Evolutionary conservation across 1,139 yeast species (phyloP).

Genomic region (Blastobotrys illinoisensis): DNA sequence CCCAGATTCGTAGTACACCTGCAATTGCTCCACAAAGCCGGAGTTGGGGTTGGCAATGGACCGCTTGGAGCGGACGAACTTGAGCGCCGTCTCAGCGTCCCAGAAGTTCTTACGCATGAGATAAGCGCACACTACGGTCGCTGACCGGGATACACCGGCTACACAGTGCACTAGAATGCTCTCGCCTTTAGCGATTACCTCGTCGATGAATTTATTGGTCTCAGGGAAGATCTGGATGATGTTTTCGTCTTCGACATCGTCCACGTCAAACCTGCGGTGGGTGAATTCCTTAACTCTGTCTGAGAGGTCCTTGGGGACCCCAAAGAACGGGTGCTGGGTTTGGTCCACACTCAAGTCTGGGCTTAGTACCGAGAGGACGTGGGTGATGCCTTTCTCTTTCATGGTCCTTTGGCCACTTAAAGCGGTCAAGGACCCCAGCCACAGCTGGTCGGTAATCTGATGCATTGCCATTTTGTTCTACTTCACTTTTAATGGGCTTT

Average conservation of each 20-base stretch:
- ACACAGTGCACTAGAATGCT: slow-evolving; percentile 44
- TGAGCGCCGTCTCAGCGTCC: slow-evolving; percentile 54
- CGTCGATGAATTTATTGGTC: slow-evolving; percentile 61
- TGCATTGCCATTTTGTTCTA: slow-evolving; percentile 22
- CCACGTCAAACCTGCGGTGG: slow-evolving; percentile 60
- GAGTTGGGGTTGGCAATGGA: slow-evolving; percentile 64
- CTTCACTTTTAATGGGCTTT: background rate
- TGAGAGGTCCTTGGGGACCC: slow-evolving; percentile 14
- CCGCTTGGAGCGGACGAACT: slow-evolving; percentile 63
- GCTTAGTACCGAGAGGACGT: slow-evolving; percentile 57
- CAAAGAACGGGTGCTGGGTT: slow-evolving; percentile 1
- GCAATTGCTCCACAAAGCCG: slow-evolving; percentile 68
- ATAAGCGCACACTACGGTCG: slow-evolving; percentile 66
- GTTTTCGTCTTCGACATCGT: slow-evolving; percentile 59
- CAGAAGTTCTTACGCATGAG: slow-evolving; percentile 69
- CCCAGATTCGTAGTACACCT: slow-evolving; percentile 50
- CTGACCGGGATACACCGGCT: slow-evolving; percentile 86
- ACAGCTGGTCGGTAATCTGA: slow-evolving; percentile 29
- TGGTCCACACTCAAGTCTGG: slow-evolving; percentile 14
- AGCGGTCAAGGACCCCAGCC: slow-evolving; percentile 32
- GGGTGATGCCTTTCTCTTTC: slow-evolving; percentile 43
- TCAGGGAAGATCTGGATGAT: slow-evolving; percentile 56
- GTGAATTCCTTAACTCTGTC: slow-evolving; percentile 44
- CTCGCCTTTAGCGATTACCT: slow-evolving; percentile 41
- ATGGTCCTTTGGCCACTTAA: slow-evolving; percentile 28